These are phyloP conservation scores for Colletotrichum lupini DNA, from an alignment of 2,329 filamentous ascomycete genomes.

Conservation along the genomic window DNA sequence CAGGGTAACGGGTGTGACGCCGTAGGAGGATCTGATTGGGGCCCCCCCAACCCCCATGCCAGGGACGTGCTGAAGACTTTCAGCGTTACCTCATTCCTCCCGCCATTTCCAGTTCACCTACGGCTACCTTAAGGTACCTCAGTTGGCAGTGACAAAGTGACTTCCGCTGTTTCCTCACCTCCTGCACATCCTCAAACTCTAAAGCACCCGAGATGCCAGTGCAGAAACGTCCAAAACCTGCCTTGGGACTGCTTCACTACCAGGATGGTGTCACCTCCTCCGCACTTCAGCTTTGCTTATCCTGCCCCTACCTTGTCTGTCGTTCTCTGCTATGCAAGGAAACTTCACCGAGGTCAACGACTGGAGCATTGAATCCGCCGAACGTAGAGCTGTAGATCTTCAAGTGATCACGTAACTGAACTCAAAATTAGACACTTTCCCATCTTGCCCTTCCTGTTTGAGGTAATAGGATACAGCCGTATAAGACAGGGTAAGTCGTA, in stretches of 20 bases:
- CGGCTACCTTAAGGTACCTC: not conserved
- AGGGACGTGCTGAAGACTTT: slow-evolving; percentile 26
- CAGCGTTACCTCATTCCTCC: not conserved
- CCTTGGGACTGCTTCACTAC: not conserved
- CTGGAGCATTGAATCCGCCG: not conserved
- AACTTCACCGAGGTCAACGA: not conserved
- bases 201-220: slow-evolving; percentile 29
- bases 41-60: not conserved
- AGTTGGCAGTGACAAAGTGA: not conserved
- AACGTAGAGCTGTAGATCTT: not conserved
- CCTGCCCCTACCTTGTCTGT: not conserved
- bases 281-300: not conserved
- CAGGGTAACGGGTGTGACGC: slow-evolving; percentile 19
- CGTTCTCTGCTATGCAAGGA: not conserved
- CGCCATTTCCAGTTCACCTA: not conserved
- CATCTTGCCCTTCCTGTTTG: not conserved
- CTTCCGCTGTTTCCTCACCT: slow-evolving; percentile 4
- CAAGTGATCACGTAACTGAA: not conserved
- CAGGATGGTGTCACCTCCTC: slow-evolving; percentile 8
- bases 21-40: slow-evolving; percentile 21
- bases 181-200: slow-evolving; percentile 25
- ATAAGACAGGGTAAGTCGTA: not conserved
- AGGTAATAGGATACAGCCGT: not conserved
- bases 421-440: not conserved
- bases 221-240: not conserved